Evolutionary conservation across 2,329 filamentous ascomycete genomes (phyloP), one percentile per base, ranked within the genome.

Genomic region (Graphilbum fragrans): DNA sequence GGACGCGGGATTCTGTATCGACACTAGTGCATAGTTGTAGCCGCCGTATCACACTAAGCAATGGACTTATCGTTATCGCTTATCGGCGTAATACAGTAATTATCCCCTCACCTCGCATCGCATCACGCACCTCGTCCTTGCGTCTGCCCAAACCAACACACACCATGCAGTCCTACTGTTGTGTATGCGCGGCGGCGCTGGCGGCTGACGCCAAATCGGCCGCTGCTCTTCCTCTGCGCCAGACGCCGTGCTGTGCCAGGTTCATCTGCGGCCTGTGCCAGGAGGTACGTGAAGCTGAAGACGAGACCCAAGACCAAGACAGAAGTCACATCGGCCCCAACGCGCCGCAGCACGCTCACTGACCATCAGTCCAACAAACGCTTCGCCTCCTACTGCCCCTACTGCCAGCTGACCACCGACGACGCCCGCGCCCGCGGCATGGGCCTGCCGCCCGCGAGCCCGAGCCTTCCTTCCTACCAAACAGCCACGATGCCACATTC

Each of bases 201-300:
- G 65, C 69, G 35, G 63, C 70, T 8, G 14, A n/a, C n/a, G 8
- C 25, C 8, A 29, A 29, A 29, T 72, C 21, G 64, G 69, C 37
- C 72, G n/a, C n/a, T n/a, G n/a, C n/a, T n/a, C n/a, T n/a, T n/a
- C n/a, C n/a, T n/a, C n/a, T 80, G 53, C 72, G 81, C 39, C 64
- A 69, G 46, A 65, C 86, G 23, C 67, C 70, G 27, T 90, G 85
- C 58, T 90, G 84, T 57, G 65, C 64, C 35, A 72, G 84, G 41
- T 65, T 77, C 32, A 82, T 90, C 53, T 92, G 84, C 59, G 74
- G 76, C 16, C 66, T 65, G 46, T 90, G 84, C 59, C 72, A 85
- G 51, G 63, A 73, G 55, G 79, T 76, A 57, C 37, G 69, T 27
- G n/a, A n/a, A n/a, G n/a, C n/a, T n/a, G n/a, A n/a, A n/a, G n/a